phyloP scores from a whole-genome alignment of 2,329 filamentous ascomycete species.

The Aureobasidium sp. region DNA sequence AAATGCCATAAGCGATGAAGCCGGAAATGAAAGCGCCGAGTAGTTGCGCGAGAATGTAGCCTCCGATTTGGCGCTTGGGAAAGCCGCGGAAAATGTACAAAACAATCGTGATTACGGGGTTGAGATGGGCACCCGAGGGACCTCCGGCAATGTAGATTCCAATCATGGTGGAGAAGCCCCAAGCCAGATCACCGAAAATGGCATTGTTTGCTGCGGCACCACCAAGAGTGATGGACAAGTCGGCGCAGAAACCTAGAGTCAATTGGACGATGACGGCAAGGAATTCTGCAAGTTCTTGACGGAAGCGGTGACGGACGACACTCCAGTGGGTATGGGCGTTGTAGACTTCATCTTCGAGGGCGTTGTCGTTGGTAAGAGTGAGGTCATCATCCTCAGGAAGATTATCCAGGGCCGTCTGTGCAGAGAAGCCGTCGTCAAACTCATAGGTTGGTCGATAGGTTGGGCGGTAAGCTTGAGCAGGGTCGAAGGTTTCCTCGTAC shows the following conservation, averaged over 20 bases:
- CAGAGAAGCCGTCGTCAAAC: conserved; percentile 7
- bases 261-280: conserved; percentile 6
- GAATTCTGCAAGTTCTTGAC: conserved; percentile 4
- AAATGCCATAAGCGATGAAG: conserved; percentile 38
- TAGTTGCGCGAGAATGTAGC: conserved; percentile 45
- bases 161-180: conserved; percentile 34
- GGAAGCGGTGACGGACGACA: not conserved
- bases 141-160: conserved; percentile 38
- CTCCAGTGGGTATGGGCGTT: conserved; percentile 7
- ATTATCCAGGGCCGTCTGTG: not conserved
- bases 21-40: conserved; percentile 43
- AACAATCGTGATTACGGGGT: conserved; percentile 36
- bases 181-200: conserved; percentile 31
- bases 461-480: not conserved
- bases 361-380: not conserved
- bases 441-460: conserved; percentile 4
- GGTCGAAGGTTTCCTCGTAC: not conserved
- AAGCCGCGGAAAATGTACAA: conserved; percentile 42
- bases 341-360: conserved; percentile 5
- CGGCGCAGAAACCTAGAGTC: conserved; percentile 5
- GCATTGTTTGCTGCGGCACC: conserved; percentile 16
- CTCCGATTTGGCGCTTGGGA: conserved; percentile 41
- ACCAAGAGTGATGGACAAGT: not conserved
- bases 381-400: not conserved
- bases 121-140: conserved; percentile 40